These are phyloP conservation scores for Tylopilus sp. DNA, from an alignment of 768 basidiomycete genomes.

Conservation along the genomic window DNA sequence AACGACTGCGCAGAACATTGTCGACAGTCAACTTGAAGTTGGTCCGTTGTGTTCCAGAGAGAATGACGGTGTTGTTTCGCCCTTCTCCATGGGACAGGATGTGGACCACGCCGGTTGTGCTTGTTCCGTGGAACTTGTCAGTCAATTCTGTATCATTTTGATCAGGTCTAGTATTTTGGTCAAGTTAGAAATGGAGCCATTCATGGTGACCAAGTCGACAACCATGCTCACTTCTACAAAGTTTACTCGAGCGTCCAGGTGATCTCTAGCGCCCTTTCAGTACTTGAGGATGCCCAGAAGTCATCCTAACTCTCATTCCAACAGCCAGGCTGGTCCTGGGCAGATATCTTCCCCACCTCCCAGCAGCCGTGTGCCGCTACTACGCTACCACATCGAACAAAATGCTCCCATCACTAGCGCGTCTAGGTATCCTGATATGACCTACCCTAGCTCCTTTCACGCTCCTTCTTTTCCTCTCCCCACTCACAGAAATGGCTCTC, in stretches of 20 bases:
- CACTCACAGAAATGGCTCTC: neutral
- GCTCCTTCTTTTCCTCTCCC: conserved; percentile 7
- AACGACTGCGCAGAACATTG: neutral
- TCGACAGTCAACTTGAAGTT: neutral
- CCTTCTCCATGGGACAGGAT: conserved; percentile 3
- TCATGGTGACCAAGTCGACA: neutral
- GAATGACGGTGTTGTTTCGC: conserved; percentile 1
- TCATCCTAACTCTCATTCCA: conserved; percentile 6
- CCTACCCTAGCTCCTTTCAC: conserved; percentile 9
- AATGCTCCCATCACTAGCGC: neutral
- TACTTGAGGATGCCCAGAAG: conserved; percentile 18
- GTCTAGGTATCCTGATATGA: conserved; percentile 1
- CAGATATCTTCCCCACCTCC: neutral
- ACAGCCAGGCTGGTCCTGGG: conserved; percentile 23
- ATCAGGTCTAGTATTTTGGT: conserved; percentile 11
- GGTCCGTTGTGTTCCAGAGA: conserved; percentile 1
- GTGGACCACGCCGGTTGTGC: neutral
- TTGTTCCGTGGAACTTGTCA: neutral
- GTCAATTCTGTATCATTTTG: neutral
- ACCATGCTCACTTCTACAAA: neutral
- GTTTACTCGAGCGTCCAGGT: conserved; percentile 14
- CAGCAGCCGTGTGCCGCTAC: neutral
- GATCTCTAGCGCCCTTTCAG: conserved; percentile 13
- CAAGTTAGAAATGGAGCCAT: conserved; percentile 14
- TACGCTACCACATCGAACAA: neutral